phyloP scores from a whole-genome alignment of 2,329 filamentous ascomycete genomes.

The Aspergillus novoparasiticus region DNA sequence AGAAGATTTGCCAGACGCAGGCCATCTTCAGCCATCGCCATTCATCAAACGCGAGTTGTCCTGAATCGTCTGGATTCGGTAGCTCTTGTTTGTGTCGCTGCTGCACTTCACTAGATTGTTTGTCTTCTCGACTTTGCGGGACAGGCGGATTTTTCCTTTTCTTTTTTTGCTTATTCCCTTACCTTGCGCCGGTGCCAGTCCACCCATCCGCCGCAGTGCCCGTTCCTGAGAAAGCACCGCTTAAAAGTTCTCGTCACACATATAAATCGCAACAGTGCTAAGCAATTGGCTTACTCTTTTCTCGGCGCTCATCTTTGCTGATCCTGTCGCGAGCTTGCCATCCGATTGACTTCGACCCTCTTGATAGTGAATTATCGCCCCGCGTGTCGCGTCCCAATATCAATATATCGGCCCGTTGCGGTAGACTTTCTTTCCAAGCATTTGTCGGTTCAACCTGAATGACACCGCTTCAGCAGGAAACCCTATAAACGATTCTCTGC shows the following conservation, averaged over 20 bases:
- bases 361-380: constrained; percentile 1
- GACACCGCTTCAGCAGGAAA: not conserved
- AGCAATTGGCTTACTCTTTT: not conserved
- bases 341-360: not conserved
- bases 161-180: not conserved
- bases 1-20: constrained; percentile 19
- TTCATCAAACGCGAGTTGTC: constrained; percentile 11
- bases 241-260: not conserved
- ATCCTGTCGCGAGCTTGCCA: not conserved
- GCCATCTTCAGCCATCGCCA: constrained; percentile 8
- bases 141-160: not conserved
- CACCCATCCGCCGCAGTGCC: not conserved
- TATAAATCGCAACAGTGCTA: not conserved
- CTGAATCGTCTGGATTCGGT: not conserved
- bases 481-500: not conserved
- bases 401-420: not conserved
- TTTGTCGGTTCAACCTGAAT: not conserved
- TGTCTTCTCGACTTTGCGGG: not conserved
- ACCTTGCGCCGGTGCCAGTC: not conserved
- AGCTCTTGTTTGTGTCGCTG: not conserved
- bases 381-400: not conserved
- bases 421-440: not conserved
- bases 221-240: not conserved
- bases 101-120: not conserved
- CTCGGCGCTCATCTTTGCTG: not conserved